Evolutionary conservation across 148 eudicot genomes (phyloP).

Genomic region (Rheum nobile): DNA sequence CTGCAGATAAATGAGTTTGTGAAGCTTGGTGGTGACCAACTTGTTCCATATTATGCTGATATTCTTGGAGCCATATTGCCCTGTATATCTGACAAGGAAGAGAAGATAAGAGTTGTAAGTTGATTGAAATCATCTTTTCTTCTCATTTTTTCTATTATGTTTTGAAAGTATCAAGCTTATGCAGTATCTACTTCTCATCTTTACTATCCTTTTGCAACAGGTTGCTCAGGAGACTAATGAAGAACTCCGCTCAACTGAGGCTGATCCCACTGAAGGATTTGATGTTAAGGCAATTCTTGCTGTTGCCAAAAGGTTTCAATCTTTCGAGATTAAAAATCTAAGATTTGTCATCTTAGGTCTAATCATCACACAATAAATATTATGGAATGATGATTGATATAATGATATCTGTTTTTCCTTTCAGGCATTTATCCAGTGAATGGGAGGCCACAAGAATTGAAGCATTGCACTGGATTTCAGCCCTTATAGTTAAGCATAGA

Average conservation of each 20-base stretch:
- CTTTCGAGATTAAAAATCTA: not conserved
- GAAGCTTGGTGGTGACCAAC: too few relatives aligned
- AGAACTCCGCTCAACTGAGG: slow-evolving; percentile 66
- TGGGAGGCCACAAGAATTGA: slow-evolving; percentile 96
- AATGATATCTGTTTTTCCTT: slow-evolving; percentile 14
- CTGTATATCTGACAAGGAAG: slow-evolving; percentile 93
- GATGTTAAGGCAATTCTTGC: slow-evolving; percentile 78
- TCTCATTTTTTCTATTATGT: too few relatives aligned
- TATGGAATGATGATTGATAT: slow-evolving; percentile 4
- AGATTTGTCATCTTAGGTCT: not conserved
- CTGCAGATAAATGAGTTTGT: too few relatives aligned
- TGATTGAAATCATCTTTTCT: slow-evolving; percentile 2
- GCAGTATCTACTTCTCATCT: too few relatives aligned
- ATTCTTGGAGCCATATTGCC: too few relatives aligned
- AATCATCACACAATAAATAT: not conserved
- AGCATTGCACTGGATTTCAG: slow-evolving; percentile 85
- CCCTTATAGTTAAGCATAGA: slow-evolving; percentile 67
- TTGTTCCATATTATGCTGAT: too few relatives aligned
- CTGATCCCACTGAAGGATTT: slow-evolving; percentile 82
- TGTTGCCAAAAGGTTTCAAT: slow-evolving; percentile 71
- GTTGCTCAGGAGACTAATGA: slow-evolving; percentile 96
- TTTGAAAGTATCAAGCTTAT: not conserved
- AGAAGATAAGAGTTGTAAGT: slow-evolving; percentile 91
- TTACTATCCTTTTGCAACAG: slow-evolving; percentile 19
- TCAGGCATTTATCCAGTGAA: slow-evolving; percentile 82